These are phyloP conservation scores for Leccinum angustisporum DNA, from an alignment of 1,284 basidiomycete species.

Conservation along the genomic window DNA sequence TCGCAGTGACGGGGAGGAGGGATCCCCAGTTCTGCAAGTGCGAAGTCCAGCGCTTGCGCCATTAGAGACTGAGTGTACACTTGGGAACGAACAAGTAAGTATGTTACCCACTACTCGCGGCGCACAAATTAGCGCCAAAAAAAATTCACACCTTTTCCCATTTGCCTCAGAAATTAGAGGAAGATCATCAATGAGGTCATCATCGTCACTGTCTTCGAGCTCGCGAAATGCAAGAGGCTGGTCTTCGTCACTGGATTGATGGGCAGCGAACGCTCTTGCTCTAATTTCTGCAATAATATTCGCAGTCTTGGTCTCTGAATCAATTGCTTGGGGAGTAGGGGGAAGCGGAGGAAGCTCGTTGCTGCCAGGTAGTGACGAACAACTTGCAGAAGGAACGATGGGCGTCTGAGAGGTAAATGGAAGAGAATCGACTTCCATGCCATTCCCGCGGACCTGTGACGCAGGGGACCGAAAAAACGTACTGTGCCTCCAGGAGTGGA, in stretches of 20 bases:
- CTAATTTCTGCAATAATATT: conserved; percentile 63
- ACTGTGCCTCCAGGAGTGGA: conserved; percentile 45
- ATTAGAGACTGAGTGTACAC: conserved; percentile 15
- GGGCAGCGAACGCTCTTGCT: conserved; percentile 48
- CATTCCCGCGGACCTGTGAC: background rate
- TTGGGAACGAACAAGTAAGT: conserved; percentile 28
- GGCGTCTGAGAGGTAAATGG: conserved; percentile 1
- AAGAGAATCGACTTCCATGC: conserved; percentile 31
- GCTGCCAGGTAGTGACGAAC: conserved; percentile 41
- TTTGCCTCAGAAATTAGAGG: conserved; percentile 17
- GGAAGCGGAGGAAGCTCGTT: conserved; percentile 29
- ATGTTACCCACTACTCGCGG: background rate
- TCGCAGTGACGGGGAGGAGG: conserved; percentile 4
- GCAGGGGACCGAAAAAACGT: conserved; percentile 17
- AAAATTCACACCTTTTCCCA: conserved; percentile 20
- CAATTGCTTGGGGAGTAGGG: conserved; percentile 44
- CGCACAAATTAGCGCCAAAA: background rate
- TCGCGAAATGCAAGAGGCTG: conserved; percentile 42
- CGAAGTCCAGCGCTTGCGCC: background rate
- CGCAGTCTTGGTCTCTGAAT: conserved; percentile 50
- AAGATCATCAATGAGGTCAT: conserved; percentile 35
- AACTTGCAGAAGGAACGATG: conserved; percentile 19
- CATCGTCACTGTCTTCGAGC: conserved; percentile 51
- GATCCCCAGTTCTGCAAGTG: background rate
- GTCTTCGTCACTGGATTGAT: conserved; percentile 44